Evolutionary conservation across 2,329 filamentous ascomycete genomes (phyloP).

Genomic region (Ophiocordyceps camponoti-rufipedis): DNA sequence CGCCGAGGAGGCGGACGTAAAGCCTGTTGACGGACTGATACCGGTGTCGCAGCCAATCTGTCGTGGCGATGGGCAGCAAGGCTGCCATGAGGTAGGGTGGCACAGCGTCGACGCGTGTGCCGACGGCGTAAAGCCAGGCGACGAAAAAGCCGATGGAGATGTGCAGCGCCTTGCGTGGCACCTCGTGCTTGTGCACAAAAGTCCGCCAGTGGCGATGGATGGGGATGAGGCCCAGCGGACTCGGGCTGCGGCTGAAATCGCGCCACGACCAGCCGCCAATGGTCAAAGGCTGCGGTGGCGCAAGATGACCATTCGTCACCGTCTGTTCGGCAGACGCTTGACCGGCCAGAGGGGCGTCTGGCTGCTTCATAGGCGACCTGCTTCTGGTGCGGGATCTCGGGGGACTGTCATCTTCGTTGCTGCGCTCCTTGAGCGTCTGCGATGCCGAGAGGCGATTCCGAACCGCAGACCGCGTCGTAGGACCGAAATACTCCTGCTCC

Average conservation of each 20-base stretch:
- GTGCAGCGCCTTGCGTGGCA: conserved; percentile 82
- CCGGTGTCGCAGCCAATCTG: conserved; percentile 69
- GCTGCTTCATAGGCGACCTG: conserved; percentile 39
- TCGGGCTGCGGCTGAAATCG: conserved; percentile 79
- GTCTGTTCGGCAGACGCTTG: not conserved
- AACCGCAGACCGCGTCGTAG: conserved; percentile 59
- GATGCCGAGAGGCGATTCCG: conserved; percentile 36
- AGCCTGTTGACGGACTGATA: conserved; percentile 67
- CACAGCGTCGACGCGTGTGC: conserved; percentile 58
- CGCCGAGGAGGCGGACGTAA: conserved; percentile 71
- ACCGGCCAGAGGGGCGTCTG: conserved; percentile 17
- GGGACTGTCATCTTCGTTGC: conserved; percentile 31
- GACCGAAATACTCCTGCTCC: conserved; percentile 39
- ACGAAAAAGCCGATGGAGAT: conserved; percentile 94
- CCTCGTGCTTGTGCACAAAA: conserved; percentile 92
- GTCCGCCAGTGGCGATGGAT: conserved; percentile 83
- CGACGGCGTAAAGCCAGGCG: conserved; percentile 65
- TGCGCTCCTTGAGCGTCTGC: conserved; percentile 39
- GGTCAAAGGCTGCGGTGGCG: conserved; percentile 44
- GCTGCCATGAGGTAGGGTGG: conserved; percentile 68
- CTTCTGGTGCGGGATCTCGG: conserved; percentile 52
- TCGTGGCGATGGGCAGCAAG: conserved; percentile 66
- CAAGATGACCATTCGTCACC: conserved; percentile 45
- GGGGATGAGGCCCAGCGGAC: conserved; percentile 82
- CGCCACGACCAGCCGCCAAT: conserved; percentile 56